A percentile compares a stretch with the other conserved stretches of the same genome.
These are phyloP conservation scores for Pichia paraexigua DNA, from an alignment of 805 yeast species.

Conservation along the genomic window DNA sequence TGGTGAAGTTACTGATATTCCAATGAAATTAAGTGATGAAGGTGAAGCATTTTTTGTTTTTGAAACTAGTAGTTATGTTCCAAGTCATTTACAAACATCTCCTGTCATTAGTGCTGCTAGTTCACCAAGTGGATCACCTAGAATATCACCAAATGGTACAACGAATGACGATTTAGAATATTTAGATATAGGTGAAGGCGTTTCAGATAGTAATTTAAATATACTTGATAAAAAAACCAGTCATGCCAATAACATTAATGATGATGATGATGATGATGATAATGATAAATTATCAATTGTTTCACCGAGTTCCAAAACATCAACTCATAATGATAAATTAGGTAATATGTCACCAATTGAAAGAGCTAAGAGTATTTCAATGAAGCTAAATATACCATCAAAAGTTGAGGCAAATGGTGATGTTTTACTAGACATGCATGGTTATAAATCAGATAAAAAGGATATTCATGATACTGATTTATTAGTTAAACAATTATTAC, in stretches of 20 bases:
- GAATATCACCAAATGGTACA: conserved; percentile 7
- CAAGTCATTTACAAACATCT: conserved; percentile 72
- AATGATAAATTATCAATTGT: conserved; percentile 3
- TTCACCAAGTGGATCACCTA: conserved; percentile 44
- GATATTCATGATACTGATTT: conserved; percentile 73
- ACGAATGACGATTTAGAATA: conserved; percentile 41
- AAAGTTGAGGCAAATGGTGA: conserved; percentile 86
- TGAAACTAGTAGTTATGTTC: conserved; percentile 70
- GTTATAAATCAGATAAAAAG: conserved; percentile 81
- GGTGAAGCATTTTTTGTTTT: conserved; percentile 98
- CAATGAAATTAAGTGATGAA: conserved; percentile 95
- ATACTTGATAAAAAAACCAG: not conserved
- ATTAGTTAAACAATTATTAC: conserved; percentile 59
- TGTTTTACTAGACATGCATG: conserved; percentile 86
- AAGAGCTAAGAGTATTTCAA: conserved; percentile 54
- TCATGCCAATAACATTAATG: too few species aligned
- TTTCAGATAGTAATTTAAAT: conserved; percentile 1
- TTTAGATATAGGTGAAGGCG: conserved; percentile 37
- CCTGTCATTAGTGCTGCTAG: conserved; percentile 67
- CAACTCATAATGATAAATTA: not conserved
- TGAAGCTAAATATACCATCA: conserved; percentile 74
- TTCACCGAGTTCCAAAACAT: not conserved
- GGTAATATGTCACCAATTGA: conserved; percentile 31
- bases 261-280: not conserved
- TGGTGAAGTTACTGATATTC: conserved; percentile 70